phyloP scores from a whole-genome alignment of 2,329 filamentous ascomycete species.

The Ciborinia camelliae region DNA sequence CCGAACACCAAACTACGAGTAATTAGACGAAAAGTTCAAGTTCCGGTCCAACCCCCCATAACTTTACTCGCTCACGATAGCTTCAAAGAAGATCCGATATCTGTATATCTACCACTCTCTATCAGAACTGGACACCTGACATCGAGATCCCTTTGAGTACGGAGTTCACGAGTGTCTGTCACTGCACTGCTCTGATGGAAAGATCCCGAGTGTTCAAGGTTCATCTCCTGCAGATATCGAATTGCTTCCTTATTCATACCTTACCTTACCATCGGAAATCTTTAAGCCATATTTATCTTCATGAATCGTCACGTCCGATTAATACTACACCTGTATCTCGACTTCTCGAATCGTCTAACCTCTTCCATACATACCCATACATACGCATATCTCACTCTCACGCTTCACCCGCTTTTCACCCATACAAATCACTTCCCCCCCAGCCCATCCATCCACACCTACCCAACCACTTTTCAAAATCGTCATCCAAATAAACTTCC shows the following conservation, averaged over 20 bases:
- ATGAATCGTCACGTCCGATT: not conserved
- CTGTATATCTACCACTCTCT: not conserved
- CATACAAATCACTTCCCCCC: too few relatives aligned
- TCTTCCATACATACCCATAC: not conserved
- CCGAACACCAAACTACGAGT: not conserved
- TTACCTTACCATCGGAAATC: too few relatives aligned
- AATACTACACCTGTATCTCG: not conserved
- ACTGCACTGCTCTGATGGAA: not conserved
- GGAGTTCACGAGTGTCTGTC: not conserved
- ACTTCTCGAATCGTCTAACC: not conserved
- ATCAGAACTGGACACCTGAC: not conserved
- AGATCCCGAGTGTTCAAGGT: not conserved
- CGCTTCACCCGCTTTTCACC: too few relatives aligned
- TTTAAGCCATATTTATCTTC: not conserved
- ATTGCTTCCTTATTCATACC: not conserved
- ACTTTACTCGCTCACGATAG: not conserved
- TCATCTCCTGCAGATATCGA: not conserved
- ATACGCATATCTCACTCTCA: too few relatives aligned
- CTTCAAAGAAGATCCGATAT: not conserved
- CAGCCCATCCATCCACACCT: not conserved
- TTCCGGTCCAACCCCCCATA: not conserved
- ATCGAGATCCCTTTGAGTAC: not conserved
- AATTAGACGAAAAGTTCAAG: not conserved
- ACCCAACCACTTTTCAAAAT: too few relatives aligned
- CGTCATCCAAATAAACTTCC: too few relatives aligned